phyloP scores from a whole-genome alignment of 2,329 filamentous ascomycete species.

The Epichloe brachyelytri region DNA sequence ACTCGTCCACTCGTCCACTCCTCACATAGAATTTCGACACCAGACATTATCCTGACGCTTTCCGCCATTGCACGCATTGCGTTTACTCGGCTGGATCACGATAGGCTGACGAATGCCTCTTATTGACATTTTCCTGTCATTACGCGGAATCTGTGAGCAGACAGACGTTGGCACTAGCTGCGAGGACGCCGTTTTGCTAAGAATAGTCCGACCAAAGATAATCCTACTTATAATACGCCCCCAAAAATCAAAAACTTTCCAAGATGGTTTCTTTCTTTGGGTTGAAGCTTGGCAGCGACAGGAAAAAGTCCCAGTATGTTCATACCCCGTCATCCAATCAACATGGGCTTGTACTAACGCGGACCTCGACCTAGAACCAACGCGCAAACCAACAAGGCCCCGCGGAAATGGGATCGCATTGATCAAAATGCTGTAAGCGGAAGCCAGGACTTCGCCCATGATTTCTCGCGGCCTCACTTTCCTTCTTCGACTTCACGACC shows the following conservation, averaged over 20 bases:
- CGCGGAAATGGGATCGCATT: conserved; percentile 17
- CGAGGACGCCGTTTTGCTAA: neutral
- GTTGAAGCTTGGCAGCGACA: conserved; percentile 41
- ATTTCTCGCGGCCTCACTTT: conserved; percentile 22
- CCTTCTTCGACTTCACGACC: conserved; percentile 19
- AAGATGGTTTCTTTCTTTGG: conserved; percentile 49
- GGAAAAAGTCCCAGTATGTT: conserved; percentile 39
- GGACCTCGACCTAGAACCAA: conserved; percentile 1
- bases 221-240: neutral
- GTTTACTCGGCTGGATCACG: neutral
- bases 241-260: neutral
- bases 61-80: too few relatives aligned
- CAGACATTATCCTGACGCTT: too few relatives aligned
- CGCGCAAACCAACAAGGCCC: conserved; percentile 9
- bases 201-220: neutral
- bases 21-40: neutral
- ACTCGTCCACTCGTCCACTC: neutral
- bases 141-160: neutral
- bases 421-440: conserved; percentile 22
- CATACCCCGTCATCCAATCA: neutral
- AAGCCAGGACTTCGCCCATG: conserved; percentile 24
- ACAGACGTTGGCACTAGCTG: neutral
- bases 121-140: neutral
- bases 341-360: neutral
- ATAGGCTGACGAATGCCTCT: neutral